Conservation (phyloP, 306 rosid genomes). For the Vigna unguiculata region DNA sequence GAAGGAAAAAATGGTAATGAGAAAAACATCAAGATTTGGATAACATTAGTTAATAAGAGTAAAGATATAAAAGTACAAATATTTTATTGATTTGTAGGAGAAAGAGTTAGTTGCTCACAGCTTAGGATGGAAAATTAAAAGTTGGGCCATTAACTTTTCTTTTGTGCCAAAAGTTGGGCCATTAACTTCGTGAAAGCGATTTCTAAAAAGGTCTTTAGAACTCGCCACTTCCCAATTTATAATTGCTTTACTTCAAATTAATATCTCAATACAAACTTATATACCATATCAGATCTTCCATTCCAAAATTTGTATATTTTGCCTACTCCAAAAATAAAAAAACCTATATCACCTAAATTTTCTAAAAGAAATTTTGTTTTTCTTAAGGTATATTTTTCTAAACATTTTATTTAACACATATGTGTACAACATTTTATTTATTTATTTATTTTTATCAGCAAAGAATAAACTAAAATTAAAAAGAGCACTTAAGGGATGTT, state of each 20-base stretch:
- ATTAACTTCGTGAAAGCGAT: constrained; percentile 43
- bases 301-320: too few species aligned
- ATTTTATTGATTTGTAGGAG: constrained; percentile 31
- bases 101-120: constrained; percentile 49
- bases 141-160: constrained; percentile 37
- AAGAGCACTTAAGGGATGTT: too few species aligned
- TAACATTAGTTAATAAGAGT: constrained; percentile 39
- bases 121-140: constrained; percentile 45
- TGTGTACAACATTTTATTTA: too few species aligned
- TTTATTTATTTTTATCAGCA: too few species aligned
- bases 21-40: constrained; percentile 38
- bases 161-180: constrained; percentile 29
- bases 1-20: constrained; percentile 32
- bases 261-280: neutral
- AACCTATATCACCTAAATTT: too few species aligned
- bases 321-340: too few species aligned
- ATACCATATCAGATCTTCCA: too few species aligned
- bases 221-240: constrained; percentile 27
- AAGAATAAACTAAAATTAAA: too few species aligned
- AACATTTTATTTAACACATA: too few species aligned
- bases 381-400: too few species aligned
- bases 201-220: constrained; percentile 39
- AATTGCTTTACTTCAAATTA: constrained; percentile 15
- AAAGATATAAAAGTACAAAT: constrained; percentile 41
- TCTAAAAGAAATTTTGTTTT: too few species aligned